Evolutionary conservation across 225 moss, liverwort and hornwort genomes (phyloP).

Genomic region (Bryum argenteum): DNA sequence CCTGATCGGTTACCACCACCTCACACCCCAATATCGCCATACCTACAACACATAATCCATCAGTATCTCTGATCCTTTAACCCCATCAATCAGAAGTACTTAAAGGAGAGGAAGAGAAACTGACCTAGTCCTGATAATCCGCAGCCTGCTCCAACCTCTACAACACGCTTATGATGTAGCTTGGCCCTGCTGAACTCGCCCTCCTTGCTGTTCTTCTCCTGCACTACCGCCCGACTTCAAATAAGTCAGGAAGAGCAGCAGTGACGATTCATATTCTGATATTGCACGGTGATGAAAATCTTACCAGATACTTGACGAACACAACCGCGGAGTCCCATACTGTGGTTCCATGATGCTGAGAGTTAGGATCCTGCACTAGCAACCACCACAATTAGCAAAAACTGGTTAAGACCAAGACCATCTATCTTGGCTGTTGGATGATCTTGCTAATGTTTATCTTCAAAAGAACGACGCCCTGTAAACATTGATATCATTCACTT

Average conservation of each 20-base stretch:
- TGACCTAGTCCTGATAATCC: slow-evolving; percentile 91
- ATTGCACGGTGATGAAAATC: not conserved
- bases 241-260: slow-evolving; percentile 5
- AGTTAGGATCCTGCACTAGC: slow-evolving; percentile 63
- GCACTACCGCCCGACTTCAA: slow-evolving; percentile 39
- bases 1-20: slow-evolving; percentile 68
- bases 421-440: no score
- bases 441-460: no score
- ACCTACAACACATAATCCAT: slow-evolving; percentile 38
- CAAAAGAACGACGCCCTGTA: no score
- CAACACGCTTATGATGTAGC: slow-evolving; percentile 73
- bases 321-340: slow-evolving; percentile 83
- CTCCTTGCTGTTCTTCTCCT: slow-evolving; percentile 93
- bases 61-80: not conserved
- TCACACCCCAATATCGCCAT: slow-evolving; percentile 94
- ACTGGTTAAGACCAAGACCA: not conserved
- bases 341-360: slow-evolving; percentile 68
- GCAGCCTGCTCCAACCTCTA: slow-evolving; percentile 98
- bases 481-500: no score
- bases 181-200: slow-evolving; percentile 89
- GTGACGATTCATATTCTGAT: not conserved
- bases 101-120: slow-evolving; percentile 1
- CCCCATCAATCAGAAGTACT: no score
- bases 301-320: slow-evolving; percentile 76
- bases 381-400: not conserved